These are phyloP conservation scores for Camelina sativa DNA, from an alignment of 345 rosid genomes.

Conservation along the genomic window DNA sequence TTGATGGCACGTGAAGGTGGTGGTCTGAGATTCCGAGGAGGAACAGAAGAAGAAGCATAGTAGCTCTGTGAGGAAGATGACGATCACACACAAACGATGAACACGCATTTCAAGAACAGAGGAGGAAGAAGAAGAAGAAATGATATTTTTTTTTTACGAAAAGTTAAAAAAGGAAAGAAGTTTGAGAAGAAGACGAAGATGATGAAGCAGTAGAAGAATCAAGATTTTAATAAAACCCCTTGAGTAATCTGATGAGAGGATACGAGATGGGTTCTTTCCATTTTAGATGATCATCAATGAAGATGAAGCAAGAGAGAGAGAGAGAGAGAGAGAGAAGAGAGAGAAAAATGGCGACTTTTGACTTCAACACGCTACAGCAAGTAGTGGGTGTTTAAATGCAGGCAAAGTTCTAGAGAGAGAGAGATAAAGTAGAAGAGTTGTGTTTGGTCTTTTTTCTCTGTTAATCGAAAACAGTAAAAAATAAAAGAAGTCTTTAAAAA, in stretches of 20 bases:
- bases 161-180: conserved; percentile 5
- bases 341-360: conserved; percentile 43
- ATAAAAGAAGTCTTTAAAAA: not conserved
- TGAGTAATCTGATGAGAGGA: conserved; percentile 23
- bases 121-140: not conserved
- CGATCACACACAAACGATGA: conserved; percentile 45
- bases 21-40: conserved; percentile 49
- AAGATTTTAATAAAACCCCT: conserved; percentile 5
- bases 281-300: conserved; percentile 31
- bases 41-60: conserved; percentile 44
- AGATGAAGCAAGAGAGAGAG: conserved; percentile 7
- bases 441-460: conserved; percentile 21
- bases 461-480: conserved; percentile 13
- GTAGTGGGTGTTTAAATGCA: conserved; percentile 41
- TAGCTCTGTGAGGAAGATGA: conserved; percentile 46
- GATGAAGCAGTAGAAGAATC: not conserved
- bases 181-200: conserved; percentile 10
- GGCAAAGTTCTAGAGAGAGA: conserved; percentile 34
- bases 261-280: conserved; percentile 28
- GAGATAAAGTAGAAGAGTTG: conserved; percentile 23
- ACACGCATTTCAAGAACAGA: conserved; percentile 51
- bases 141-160: not conserved
- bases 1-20: conserved; percentile 52
- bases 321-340: not conserved
- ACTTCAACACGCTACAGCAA: conserved; percentile 53